Evolutionary conservation across 306 rosid species (phyloP).

Genomic region (Canavalia ensiformis): DNA sequence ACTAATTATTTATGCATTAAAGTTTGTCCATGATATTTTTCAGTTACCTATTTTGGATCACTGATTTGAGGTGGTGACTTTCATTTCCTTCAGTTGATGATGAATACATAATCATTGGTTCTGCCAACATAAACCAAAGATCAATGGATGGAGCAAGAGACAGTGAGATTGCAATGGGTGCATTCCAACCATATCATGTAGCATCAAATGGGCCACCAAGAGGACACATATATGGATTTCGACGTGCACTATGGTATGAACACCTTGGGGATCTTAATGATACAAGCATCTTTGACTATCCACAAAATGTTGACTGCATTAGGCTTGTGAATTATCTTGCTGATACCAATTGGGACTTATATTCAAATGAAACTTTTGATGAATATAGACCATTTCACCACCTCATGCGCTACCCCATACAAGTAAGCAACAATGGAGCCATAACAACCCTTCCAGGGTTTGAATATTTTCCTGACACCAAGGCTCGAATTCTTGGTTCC

Average conservation of each 20-base stretch:
- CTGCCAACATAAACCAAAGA: constrained; percentile 91
- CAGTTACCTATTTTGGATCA: too few relatives aligned
- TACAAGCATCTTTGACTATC: constrained; percentile 28
- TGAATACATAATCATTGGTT: constrained; percentile 91
- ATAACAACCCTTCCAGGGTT: constrained; percentile 38
- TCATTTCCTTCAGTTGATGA: constrained; percentile 70
- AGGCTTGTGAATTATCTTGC: constrained; percentile 45
- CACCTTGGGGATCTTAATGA: constrained; percentile 56
- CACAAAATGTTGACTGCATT: constrained; percentile 51
- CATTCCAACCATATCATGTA: constrained; percentile 71
- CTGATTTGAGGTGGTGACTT: not conserved
- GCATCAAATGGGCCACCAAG: constrained; percentile 48
- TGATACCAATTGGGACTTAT: constrained; percentile 43
- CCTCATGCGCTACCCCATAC: constrained; percentile 53
- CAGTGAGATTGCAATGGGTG: constrained; percentile 94
- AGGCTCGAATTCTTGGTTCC: constrained; percentile 52
- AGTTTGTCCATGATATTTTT: not conserved
- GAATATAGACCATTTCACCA: constrained; percentile 40
- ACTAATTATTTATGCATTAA: not conserved
- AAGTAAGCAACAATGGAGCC: constrained; percentile 41
- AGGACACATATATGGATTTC: constrained; percentile 71
- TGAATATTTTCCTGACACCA: constrained; percentile 59
- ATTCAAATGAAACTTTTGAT: constrained; percentile 42
- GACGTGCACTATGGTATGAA: constrained; percentile 76
- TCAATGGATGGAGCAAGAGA: constrained; percentile 95